Evolutionary conservation across 148 eudicot genomes (phyloP).

Genomic region (Rhododendron ferrugineum): DNA sequence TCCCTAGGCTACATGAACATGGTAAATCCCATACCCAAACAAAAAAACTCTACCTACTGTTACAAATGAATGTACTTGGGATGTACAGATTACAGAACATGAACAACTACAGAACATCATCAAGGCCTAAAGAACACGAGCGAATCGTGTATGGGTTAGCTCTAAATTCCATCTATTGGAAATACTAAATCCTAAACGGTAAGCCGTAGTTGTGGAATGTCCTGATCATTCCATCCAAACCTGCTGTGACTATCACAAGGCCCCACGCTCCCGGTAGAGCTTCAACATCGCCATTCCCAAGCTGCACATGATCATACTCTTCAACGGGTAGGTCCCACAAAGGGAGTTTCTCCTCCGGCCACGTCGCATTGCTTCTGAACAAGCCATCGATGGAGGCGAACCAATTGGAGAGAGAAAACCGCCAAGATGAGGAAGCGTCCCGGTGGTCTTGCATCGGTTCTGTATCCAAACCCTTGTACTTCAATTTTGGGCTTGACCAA

Average conservation of each 20-base stretch:
- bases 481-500: conserved; percentile 35
- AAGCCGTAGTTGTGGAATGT: conserved; percentile 72
- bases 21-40: neutral
- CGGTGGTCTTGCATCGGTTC: neutral
- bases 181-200: conserved; percentile 39
- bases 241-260: conserved; percentile 58
- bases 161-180: neutral
- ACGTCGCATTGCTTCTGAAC: conserved; percentile 36
- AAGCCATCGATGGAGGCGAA: conserved; percentile 39
- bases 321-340: conserved; percentile 11
- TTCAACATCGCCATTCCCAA: neutral
- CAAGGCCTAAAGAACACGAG: neutral
- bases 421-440: conserved; percentile 23
- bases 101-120: neutral
- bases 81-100: neutral
- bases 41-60: neutral
- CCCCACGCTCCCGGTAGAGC: conserved; percentile 50
- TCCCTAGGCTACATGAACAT: neutral
- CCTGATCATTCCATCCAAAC: conserved; percentile 52
- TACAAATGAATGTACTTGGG: neutral
- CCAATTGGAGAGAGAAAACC: conserved; percentile 42
- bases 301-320: neutral
- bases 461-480: neutral
- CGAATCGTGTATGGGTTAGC: neutral
- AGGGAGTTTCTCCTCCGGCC: conserved; percentile 79